Evolutionary conservation across 768 basidiomycete genomes (phyloP).

Genomic region (Leccinum uliginosum): DNA sequence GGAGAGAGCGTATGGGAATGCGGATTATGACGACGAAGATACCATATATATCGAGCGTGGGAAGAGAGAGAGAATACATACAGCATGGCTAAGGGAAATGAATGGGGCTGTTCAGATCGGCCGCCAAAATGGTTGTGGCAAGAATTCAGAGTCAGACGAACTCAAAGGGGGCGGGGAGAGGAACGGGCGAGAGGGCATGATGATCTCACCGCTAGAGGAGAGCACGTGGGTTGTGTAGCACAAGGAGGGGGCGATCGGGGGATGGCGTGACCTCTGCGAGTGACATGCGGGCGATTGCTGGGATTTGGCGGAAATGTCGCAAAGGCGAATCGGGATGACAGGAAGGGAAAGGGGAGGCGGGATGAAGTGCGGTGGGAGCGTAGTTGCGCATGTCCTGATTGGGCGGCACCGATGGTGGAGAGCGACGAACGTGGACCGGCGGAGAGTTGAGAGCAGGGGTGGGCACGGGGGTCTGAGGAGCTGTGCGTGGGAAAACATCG

Average conservation of each 20-base stretch:
- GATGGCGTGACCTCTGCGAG: not conserved
- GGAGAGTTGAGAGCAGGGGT: conserved; percentile 4
- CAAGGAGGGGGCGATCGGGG: not conserved
- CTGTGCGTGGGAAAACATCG: conserved; percentile 29
- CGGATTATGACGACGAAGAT: not conserved
- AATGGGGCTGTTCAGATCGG: conserved; percentile 7
- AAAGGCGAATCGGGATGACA: not conserved
- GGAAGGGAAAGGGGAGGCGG: not conserved
- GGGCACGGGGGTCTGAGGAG: conserved; percentile 12
- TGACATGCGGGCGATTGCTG: not conserved
- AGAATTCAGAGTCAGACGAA: not conserved
- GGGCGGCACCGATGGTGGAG: conserved; percentile 1
- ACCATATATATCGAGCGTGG: conserved; percentile 12
- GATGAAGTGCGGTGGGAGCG: conserved; percentile 11
- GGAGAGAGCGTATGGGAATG: conserved; percentile 1
- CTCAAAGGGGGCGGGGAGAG: not conserved
- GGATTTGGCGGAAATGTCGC: not conserved
- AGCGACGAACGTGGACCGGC: conserved; percentile 9
- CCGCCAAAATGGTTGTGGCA: conserved; percentile 6
- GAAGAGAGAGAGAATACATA: conserved; percentile 1
- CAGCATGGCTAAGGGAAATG: conserved; percentile 8
- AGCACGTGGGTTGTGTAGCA: not conserved
- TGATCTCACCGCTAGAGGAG: not conserved
- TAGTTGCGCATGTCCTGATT: conserved; percentile 11
- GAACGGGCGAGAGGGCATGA: not conserved